A percentile compares a stretch with the other conserved stretches of the same genome.
These are phyloP conservation scores for Trametes villosa DNA, from an alignment of 768 basidiomycete species.

Conservation along the genomic window DNA sequence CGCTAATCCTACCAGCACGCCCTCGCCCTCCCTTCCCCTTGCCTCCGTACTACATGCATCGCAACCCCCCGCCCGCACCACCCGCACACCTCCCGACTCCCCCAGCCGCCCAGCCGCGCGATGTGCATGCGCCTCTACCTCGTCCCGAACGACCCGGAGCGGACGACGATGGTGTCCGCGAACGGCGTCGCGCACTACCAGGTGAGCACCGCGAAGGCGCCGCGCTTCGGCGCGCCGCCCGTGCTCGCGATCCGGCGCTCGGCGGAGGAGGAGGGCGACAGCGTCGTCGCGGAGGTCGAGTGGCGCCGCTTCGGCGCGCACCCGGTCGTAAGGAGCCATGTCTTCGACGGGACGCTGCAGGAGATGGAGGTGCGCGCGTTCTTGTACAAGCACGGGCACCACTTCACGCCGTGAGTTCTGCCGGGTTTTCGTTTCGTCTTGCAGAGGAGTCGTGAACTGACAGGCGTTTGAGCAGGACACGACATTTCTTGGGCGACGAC, in stretches of 20 bases:
- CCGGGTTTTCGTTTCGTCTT: not conserved
- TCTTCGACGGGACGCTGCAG: conserved; percentile 37
- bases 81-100: not conserved
- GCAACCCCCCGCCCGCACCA: not conserved
- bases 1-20: not conserved
- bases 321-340: conserved; percentile 46
- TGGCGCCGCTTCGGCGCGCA: conserved; percentile 47
- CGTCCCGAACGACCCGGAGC: conserved; percentile 53
- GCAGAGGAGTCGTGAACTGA: not conserved
- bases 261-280: conserved; percentile 41
- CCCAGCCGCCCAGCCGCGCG: not conserved
- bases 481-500: conserved; percentile 56
- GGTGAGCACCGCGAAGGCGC: conserved; percentile 43
- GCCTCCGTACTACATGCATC: not conserved
- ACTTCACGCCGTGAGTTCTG: conserved; percentile 46
- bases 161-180: conserved; percentile 52
- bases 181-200: conserved; percentile 56
- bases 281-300: conserved; percentile 53
- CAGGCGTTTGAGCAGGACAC: conserved; percentile 38
- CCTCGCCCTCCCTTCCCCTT: not conserved
- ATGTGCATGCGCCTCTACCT: conserved; percentile 55
- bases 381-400: conserved; percentile 44
- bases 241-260: conserved; percentile 49
- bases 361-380: conserved; percentile 42
- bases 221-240: conserved; percentile 33